Base-by-base conservation (phyloP, 495 filamentous ascomycete species). In the Cetradonia linearis region DNA sequence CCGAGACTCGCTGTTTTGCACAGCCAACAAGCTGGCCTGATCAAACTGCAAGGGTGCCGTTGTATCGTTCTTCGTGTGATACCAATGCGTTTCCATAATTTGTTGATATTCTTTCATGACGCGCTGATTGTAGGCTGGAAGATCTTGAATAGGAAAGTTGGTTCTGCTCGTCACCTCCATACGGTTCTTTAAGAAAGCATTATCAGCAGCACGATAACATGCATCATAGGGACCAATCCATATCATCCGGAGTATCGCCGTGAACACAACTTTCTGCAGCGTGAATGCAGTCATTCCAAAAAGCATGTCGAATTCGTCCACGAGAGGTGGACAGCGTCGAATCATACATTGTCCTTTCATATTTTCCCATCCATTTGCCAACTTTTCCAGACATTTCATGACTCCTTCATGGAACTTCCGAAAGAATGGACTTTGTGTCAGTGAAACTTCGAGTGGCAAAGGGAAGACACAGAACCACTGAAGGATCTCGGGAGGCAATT, bases 201-300 rank as follows among this genome's bases (percentile, higher is more conserved):
- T 56, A 40, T 70, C 65, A 50, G 52, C 28, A 28, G 4, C 31
- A n/a, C 27, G 34, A n/a, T 58, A 65, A 52, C 54, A 65, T 11
- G 48, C 18, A 54, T 71, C 71, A n/a, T 69, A 62, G n/a, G 28
- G 28, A 5, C 68, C 58, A 14, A 58, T 59, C 63, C 66, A 68
- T 30, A 73, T 59, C 27, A 67, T 66, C 23, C 71, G 65, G 31
- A 78, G 72, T 10, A 78, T 74, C 1, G 83, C 80, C 23, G 77
- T 76, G 60, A 85, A 88, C 18, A 86, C 70, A 44, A 86, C 79
- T 2, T 61, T 68, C 64, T 86, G 80, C 13, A 89, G 61, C 3
- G 77, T 71, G 0, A 77, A 72, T 0, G 86, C 88, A 13, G 67
- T 69, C 25, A 86, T 70, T 2, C 67, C 62, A n/a, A 88, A 73